A percentile compares a stretch with the other conserved stretches of the same genome.
These are phyloP conservation scores for Pittosporum tobira DNA, from an alignment of 129 eudicot genomes.

Conservation along the genomic window DNA sequence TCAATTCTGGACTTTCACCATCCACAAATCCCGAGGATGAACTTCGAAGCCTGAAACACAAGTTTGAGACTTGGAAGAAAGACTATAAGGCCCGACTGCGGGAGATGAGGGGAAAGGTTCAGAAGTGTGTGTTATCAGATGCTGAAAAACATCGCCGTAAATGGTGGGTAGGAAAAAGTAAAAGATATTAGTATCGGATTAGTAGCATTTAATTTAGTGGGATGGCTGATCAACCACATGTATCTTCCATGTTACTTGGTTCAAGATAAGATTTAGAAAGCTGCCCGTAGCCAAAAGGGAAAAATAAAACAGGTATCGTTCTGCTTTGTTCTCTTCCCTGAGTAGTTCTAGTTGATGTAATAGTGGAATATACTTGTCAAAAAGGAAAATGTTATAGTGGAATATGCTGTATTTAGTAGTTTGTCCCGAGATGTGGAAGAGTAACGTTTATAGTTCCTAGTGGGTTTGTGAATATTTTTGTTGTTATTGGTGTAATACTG, in stretches of 20 bases:
- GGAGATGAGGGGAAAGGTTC: conserved; percentile 26
- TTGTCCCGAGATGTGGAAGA: conserved; percentile 10
- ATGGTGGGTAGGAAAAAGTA: conserved; percentile 36
- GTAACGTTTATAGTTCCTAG: not conserved
- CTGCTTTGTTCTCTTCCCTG: not conserved
- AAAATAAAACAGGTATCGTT: not conserved
- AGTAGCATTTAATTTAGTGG: not conserved
- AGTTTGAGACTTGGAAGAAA: conserved; percentile 38
- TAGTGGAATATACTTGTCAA: not conserved
- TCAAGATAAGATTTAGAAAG: not conserved
- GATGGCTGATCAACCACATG: not conserved
- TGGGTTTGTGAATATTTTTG: too few relatives aligned
- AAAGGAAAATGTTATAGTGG: not conserved
- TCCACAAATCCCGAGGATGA: conserved; percentile 20
- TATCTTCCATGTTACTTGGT: not conserved
- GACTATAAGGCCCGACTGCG: conserved; percentile 33
- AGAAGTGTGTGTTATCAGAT: conserved; percentile 22
- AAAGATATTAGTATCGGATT: conserved; percentile 8
- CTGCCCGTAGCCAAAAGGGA: not conserved
- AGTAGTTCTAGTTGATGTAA: not conserved
- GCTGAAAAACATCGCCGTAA: conserved; percentile 26
- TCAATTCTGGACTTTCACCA: conserved; percentile 13
- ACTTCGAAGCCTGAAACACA: conserved; percentile 27
- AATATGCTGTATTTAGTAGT: not conserved
- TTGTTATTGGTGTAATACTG: not conserved